A percentile compares a stretch with the other conserved stretches of the same genome.
phyloP scores from a whole-genome alignment of 768 basidiomycete genomes.

The Collybia nuda region DNA sequence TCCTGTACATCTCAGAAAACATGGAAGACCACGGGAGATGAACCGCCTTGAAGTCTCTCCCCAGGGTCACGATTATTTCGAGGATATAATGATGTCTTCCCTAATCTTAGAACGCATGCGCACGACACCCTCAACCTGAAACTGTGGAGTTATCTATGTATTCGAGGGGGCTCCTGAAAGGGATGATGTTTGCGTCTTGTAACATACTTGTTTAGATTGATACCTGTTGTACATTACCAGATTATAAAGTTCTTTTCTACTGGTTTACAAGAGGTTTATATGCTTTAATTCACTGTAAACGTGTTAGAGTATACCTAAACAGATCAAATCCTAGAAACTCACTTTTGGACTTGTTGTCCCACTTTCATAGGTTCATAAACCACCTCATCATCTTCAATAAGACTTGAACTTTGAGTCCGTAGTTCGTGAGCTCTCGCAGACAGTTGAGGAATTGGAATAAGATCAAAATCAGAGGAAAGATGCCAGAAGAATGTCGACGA shows the following conservation, averaged over 20 bases:
- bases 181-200: not conserved
- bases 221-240: not conserved
- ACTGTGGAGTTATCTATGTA: not conserved
- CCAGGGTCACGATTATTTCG: slow-evolving; percentile 36
- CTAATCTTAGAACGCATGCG: slow-evolving; percentile 40
- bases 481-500: slow-evolving; percentile 98
- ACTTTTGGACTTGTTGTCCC: slow-evolving; percentile 87
- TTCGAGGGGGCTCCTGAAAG: not conserved
- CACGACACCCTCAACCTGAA: slow-evolving; percentile 29
- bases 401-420: slow-evolving; percentile 36
- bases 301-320: not conserved
- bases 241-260: slow-evolving; percentile 41
- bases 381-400: slow-evolving; percentile 39
- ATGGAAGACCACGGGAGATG: slow-evolving; percentile 29
- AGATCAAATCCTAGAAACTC: slow-evolving; percentile 18
- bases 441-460: slow-evolving; percentile 63
- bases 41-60: slow-evolving; percentile 38
- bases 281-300: slow-evolving; percentile 69
- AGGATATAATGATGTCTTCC: slow-evolving; percentile 42
- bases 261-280: slow-evolving; percentile 60
- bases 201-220: not conserved
- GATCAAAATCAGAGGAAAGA: slow-evolving; percentile 79
- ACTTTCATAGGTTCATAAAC: slow-evolving; percentile 79
- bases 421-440: slow-evolving; percentile 44
- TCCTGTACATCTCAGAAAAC: slow-evolving; percentile 29